Evolutionary conservation across 345 rosid genomes (phyloP).

Genomic region (Lenwebbia sp.): DNA sequence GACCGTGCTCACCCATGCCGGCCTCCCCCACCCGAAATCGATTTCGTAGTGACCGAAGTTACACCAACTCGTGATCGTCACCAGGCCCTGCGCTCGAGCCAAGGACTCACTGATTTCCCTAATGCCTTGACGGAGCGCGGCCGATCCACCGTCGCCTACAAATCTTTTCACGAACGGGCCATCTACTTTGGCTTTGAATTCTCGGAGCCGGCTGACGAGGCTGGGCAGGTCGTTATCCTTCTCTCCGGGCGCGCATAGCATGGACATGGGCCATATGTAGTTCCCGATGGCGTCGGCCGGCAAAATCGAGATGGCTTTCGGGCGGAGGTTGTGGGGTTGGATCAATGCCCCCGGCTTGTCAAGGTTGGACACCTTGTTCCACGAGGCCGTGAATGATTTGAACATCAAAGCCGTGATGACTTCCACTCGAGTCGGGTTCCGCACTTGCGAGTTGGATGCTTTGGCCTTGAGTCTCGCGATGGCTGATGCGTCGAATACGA

Average conservation of each 20-base stretch:
- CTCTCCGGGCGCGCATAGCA: too few relatives aligned
- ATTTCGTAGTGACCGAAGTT: background rate
- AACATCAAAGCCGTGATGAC: conserved; percentile 5
- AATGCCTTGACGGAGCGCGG: too few relatives aligned
- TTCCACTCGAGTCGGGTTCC: conserved; percentile 9
- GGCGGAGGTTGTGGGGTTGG: background rate
- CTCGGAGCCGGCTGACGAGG: background rate
- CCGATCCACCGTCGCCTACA: too few relatives aligned
- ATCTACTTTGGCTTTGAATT: background rate
- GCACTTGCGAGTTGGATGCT: background rate
- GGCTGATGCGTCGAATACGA: conserved; percentile 4
- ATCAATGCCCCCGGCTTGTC: background rate
- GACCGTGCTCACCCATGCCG: background rate
- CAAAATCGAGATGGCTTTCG: background rate
- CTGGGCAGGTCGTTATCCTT: too few relatives aligned
- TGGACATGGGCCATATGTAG: background rate
- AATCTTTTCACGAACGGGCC: background rate
- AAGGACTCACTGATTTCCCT: too few relatives aligned
- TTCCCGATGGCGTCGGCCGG: background rate
- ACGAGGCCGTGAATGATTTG: background rate
- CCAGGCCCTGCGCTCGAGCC: too few relatives aligned
- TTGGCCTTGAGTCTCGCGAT: conserved; percentile 1
- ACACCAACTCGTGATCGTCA: background rate
- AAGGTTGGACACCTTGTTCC: too few relatives aligned
- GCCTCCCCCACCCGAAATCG: conserved; percentile 20